Base-by-base conservation (phyloP, 2,329 filamentous ascomycete species). In the Lecanicillium sp. region DNA sequence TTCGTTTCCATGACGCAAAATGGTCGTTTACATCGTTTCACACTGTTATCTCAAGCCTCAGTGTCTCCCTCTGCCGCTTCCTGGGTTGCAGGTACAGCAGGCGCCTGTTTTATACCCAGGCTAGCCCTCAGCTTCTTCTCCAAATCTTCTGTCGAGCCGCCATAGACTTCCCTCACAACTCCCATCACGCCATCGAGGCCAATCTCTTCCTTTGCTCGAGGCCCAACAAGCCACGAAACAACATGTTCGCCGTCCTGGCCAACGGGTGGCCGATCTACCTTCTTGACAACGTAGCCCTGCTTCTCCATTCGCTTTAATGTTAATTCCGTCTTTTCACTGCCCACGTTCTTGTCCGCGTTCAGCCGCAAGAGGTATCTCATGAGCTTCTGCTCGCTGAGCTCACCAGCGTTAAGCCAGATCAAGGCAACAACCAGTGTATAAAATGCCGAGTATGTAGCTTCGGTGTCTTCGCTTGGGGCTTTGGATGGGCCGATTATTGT, bases 121-220 rank as follows among this genome's bases (percentile, higher is more conserved):
- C 78, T 86, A 36, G 70, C 67, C 18, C 68, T 62, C 34, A 88
- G 57, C 52, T 75, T 77, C 53, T 64, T 70, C 45, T 80, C 71
- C 37, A 82, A 53, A 46, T 79, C 73, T 3, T 70, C 64, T 2
- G 63, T 63, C 32, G 65, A 63, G 7, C 66, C 65, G 1, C 70
- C 75, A 55, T 78, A 83, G 1, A 81, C 67, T 38, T 71, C 59
- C 54, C 76, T 62, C 4, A 88, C 77, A 45, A 95, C 61, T 1
- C 78, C 79, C 14, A 79, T 76, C 11, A 92, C 83, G 1, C 84
- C 85, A 35, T 78, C 72, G n/a, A 80, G 69, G 0, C 84, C 85
- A 27, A 96, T 75, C 59, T 96, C 92, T 7, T 89, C 71, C 60
- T 84, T 92, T 5, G 85, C 90, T 16, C 92, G 74, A 5, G 87